Evolutionary conservation across 805 yeast genomes (phyloP), one percentile per base, ranked within the genome.

Genomic region (Starmerella bombicola): DNA sequence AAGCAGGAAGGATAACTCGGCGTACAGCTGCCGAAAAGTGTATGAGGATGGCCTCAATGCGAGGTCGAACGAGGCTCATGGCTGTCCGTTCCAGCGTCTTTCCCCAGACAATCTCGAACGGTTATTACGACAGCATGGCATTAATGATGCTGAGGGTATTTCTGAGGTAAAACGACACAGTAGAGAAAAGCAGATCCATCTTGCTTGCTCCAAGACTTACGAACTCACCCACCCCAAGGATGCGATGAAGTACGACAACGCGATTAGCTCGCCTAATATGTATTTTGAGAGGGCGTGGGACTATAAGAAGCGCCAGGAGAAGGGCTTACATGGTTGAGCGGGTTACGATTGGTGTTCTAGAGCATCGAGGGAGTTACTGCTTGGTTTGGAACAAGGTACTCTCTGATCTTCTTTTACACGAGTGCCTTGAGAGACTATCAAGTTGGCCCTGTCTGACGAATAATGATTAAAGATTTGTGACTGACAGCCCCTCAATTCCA

Each of bases 41-140:
- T 60, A 83, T 43, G 67, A 74, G 21, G 77, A 77, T 50, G 83
- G 84, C 6, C 71, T 76, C 3, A 22, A 40, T 7, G 43, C 40
- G 4, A 30, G 26, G 21, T 23, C 48, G 85, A 93, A 0, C 65
- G 66, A 9, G 63, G 67, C 34, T 67, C 70, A 88, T 56, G 98
- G 98, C 2, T 88, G 97, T 60, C 96, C 97, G 4, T 91, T 81
- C 61, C 66, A 93, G 40, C 88, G 80, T 53, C 64, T 80, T 53
- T 67, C 71, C 10, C 56, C 71, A n/a, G 93, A 82, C 33, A 69
- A 71, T 39, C 65, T 91, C 36, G 66, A 70, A 5, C 49, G 53
- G 3, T 72, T 73, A 45, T 65, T 91, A 48, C 61, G 64, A 30
- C 70, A 66, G 17, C 71, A 82, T 74, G 88, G 86, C 1, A 62